Evolutionary conservation across 495 filamentous ascomycete genomes (phyloP), one percentile per base, ranked within the genome.

Genomic region (Neurospora sublineolata): DNA sequence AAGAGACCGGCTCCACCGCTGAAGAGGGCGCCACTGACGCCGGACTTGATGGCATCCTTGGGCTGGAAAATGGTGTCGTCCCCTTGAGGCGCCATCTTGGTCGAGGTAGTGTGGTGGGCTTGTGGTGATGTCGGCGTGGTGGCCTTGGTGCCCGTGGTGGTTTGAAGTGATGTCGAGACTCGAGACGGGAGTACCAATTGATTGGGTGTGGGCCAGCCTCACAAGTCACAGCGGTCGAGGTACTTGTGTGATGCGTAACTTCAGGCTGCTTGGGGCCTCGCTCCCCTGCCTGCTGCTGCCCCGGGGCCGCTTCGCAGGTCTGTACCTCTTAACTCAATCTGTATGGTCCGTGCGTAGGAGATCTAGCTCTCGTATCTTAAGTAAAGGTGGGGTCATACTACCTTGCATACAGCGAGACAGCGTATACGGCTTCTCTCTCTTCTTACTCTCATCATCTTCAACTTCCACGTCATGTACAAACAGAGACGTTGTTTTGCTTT

Each of bases 41-140:
- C 85, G 44, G 84, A 83, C 69, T 82, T 79, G 73, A 98, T 82
- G 72, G 94, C 90, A 88, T 97, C 94, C 78, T 90, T 87, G 68
- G 91, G 90, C 60, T 92, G 89, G 80, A 93, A 96, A 73, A 76
- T 76, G 72, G 86, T 82, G 37, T 79, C 74, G 52, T 76, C 79
- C 69, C 71, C 76, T 68, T 74, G 70, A 67, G 79, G 78, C 75
- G 78, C 77, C 72, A 87, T 84, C 79, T 84, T 85, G 79, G 73
- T 74, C 76, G 72, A 75, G 30, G 52, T 16, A 44, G 52, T 39
- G 64, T 42, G 68, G 42, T 69, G 72, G 46, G 41, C 37, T 70
- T 69, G 41, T 67, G 69, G 70, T 68, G 58, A 69, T 68, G 76
- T 44, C 16, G 30, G 37, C 52, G 41, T n/a, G 40, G 41, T n/a